These are phyloP conservation scores for Stephanodiscus minutulus DNA, from an alignment of 108 stramenopile species.

Conservation along the genomic window DNA sequence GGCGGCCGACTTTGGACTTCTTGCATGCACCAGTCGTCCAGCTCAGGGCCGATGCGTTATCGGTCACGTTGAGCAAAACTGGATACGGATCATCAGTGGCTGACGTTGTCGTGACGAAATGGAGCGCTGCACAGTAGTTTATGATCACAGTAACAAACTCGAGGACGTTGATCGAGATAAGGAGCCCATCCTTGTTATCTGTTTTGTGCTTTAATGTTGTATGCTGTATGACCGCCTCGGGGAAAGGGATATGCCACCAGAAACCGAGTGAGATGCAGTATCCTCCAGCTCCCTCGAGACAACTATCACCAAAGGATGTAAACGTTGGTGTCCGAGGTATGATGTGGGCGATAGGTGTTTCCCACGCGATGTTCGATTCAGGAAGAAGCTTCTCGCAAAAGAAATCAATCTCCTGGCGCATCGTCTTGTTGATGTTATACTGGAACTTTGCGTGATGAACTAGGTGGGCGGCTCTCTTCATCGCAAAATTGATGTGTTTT, in stretches of 20 bases:
- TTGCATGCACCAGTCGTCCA: slow-evolving; percentile 17
- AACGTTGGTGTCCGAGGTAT: neutral
- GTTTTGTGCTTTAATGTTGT: neutral
- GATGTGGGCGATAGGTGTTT: slow-evolving; percentile 10
- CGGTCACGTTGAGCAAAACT: neutral
- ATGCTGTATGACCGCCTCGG: neutral
- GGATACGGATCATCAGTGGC: slow-evolving; percentile 1
- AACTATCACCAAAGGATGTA: neutral
- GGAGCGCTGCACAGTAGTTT: neutral
- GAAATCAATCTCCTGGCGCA: slow-evolving; percentile 20
- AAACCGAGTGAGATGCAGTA: neutral
- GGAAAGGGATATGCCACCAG: slow-evolving; percentile 23
- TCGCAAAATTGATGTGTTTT: neutral
- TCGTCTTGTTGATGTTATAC: slow-evolving; percentile 10
- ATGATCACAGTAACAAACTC: slow-evolving; percentile 1
- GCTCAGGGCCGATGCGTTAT: slow-evolving; percentile 8
- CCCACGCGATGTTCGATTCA: neutral
- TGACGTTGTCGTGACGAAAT: neutral
- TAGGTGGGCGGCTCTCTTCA: neutral
- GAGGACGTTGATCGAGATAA: neutral
- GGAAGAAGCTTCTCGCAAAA: slow-evolving; percentile 5
- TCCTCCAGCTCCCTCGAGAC: slow-evolving; percentile 22
- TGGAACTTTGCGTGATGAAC: neutral
- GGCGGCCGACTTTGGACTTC: neutral
- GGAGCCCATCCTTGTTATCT: neutral